Base-by-base conservation (phyloP, 495 filamentous ascomycete species). In the Xylaria telfairii region DNA sequence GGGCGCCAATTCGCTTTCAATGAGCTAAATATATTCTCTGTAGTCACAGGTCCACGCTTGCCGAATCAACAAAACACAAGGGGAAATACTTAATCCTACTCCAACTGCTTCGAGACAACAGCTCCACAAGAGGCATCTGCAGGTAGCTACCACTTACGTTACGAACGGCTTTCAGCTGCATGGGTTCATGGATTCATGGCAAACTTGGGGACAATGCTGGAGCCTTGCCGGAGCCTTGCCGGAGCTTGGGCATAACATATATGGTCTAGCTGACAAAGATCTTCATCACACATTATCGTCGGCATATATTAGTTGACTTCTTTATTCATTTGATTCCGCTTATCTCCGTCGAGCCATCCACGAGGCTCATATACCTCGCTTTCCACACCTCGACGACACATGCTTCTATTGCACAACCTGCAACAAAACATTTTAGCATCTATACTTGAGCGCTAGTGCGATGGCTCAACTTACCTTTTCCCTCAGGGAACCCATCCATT, bases 401-500 rank as follows among this genome's bases (percentile, higher is more conserved):
- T 21, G 30, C 4, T 51, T 60, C 34, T 76, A 84, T 79, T 84
- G 83, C 70, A 83, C 81, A 75, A 84, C 81, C 83, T 84, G 66
- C 46, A 62, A 57, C 21, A 61, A 51, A 63, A 30, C 7, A 12
- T 60, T 60, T 71, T 71, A 71, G 69, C 30, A 66, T 67, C 42
- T 24, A 68, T 63, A 59, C 65, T 60, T 30, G 69, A 30, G 42
- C 67, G 42, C 46, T 66, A 66, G 54, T 51, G 57, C 26, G 68
- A 61, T 69, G 41, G 56, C 66, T 78, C 59, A 80, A 86, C 92
- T 88, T 84, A 98, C 96, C 93, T 98, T 99, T 86, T 98, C 96
- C 81, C 94, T 90, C 82, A 98, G 79, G 65, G 87, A 88, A 42
- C 93, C 93, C 89, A 99, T 92, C 91, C 93, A 99, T 83, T 98